A percentile compares a stretch with the other conserved stretches of the same genome.
Evolutionary conservation across 106 monocot species (phyloP).

Genomic region (Dendrobium catenatum): DNA sequence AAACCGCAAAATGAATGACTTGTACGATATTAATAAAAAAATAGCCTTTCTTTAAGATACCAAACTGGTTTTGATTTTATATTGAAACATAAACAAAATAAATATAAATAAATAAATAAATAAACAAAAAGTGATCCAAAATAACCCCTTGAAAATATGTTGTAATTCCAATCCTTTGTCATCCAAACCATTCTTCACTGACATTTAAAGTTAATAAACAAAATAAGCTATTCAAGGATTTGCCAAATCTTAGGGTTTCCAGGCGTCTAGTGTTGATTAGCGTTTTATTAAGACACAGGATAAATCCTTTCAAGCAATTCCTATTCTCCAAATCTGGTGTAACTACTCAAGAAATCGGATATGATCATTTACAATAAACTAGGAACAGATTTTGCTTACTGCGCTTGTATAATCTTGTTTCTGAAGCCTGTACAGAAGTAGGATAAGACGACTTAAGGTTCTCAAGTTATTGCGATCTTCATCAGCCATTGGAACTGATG

Average conservation of each 20-base stretch:
- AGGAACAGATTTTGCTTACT: slow-evolving; percentile 30
- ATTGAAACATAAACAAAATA: too few species aligned
- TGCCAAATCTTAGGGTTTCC: neutral
- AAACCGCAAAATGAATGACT: too few species aligned
- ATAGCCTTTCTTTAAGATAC: too few species aligned
- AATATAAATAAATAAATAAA: too few species aligned
- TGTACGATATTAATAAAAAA: too few species aligned
- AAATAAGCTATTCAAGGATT: neutral
- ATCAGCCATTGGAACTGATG: slow-evolving; percentile 33
- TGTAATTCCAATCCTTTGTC: too few species aligned
- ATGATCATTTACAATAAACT: neutral
- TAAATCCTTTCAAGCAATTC: neutral
- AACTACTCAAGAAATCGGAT: neutral
- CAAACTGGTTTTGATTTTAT: too few species aligned
- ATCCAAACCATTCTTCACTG: too few species aligned
- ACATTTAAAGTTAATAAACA: neutral
- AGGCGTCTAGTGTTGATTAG: neutral
- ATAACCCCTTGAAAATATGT: too few species aligned
- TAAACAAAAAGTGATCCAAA: too few species aligned
- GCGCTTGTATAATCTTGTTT: slow-evolving; percentile 28
- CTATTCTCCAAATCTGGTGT: neutral
- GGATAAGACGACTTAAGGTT: slow-evolving; percentile 61
- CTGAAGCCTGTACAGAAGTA: slow-evolving; percentile 52
- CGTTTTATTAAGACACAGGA: neutral
- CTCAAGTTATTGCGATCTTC: slow-evolving; percentile 79